Conservation (phyloP, 139 green algal genomes). For the Closterium sp. region DNA sequence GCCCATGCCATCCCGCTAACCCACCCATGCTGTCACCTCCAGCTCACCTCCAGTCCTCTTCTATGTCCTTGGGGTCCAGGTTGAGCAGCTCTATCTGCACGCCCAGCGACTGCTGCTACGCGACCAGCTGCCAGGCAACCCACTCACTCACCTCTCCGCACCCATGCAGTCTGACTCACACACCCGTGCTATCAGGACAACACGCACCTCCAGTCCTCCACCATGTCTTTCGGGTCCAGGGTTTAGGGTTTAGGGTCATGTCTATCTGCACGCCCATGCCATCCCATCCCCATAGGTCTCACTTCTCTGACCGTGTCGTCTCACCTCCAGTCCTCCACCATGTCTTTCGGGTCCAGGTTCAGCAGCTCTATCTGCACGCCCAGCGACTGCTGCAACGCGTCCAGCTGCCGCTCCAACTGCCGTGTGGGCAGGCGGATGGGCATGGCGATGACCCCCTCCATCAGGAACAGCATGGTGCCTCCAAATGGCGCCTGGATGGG, state of each 20-base stretch:
- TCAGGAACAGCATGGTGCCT: constrained; percentile 40
- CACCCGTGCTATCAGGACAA: too few species aligned
- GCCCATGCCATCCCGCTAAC: too few species aligned
- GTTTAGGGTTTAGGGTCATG: too few species aligned
- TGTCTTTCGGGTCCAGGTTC: constrained; percentile 28
- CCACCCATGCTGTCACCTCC: too few species aligned
- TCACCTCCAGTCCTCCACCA: background rate
- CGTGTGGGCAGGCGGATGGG: background rate
- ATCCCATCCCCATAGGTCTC: too few species aligned
- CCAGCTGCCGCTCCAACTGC: constrained; percentile 15
- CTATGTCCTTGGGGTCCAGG: constrained; percentile 12
- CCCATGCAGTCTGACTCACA: too few species aligned
- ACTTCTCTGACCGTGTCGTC: too few species aligned
- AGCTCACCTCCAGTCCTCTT: background rate
- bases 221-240: too few species aligned
- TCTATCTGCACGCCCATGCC: too few species aligned
- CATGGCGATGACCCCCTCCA: constrained; percentile 33
- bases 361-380: constrained; percentile 34
- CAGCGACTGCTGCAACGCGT: constrained; percentile 32
- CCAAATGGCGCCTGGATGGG: constrained; percentile 19
- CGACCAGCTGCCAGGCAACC: background rate
- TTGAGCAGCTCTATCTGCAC: constrained; percentile 40
- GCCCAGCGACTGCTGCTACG: constrained; percentile 19
- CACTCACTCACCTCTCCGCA: too few species aligned
- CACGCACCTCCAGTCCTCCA: too few species aligned